These are phyloP conservation scores for Funneliformis mosseae DNA, from an alignment of 192 early-diverging fungal species.

Conservation along the genomic window DNA sequence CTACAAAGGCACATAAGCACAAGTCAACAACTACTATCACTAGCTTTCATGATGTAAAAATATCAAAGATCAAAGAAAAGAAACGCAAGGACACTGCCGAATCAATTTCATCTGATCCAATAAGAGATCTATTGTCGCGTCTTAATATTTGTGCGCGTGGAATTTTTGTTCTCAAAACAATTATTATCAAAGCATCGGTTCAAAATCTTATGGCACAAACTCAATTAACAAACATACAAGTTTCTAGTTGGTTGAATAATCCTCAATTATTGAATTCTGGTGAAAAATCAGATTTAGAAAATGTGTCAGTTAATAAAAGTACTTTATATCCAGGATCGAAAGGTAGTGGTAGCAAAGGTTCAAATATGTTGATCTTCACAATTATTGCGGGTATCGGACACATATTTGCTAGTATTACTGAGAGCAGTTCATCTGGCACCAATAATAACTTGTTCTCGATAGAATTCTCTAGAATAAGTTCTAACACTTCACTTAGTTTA, in stretches of 20 bases:
- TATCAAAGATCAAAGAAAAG: neutral
- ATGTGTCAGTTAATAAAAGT: slow-evolving; percentile 40
- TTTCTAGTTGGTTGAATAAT: slow-evolving; percentile 50
- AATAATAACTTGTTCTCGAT: slow-evolving; percentile 49
- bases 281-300: slow-evolving; percentile 41
- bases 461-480: slow-evolving; percentile 45
- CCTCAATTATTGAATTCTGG: slow-evolving; percentile 36
- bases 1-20: neutral
- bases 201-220: slow-evolving; percentile 48
- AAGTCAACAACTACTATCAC: slow-evolving; percentile 18
- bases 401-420: slow-evolving; percentile 43
- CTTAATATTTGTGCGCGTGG: slow-evolving; percentile 54
- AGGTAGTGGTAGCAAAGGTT: slow-evolving; percentile 24
- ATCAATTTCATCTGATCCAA: neutral
- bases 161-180: slow-evolving; percentile 46
- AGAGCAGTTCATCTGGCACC: slow-evolving; percentile 26
- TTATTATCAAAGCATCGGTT: slow-evolving; percentile 47
- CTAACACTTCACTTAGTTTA: slow-evolving; percentile 49
- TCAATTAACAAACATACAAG: slow-evolving; percentile 46
- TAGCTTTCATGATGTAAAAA: slow-evolving; percentile 36
- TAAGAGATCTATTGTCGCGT: slow-evolving; percentile 37
- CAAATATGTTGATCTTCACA: slow-evolving; percentile 46
- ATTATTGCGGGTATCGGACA: slow-evolving; percentile 45
- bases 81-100: slow-evolving; percentile 20
- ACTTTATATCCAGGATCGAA: slow-evolving; percentile 40